These are phyloP conservation scores for Lasiodiplodia theobromae DNA, from an alignment of 2,329 filamentous ascomycete genomes.

Conservation along the genomic window DNA sequence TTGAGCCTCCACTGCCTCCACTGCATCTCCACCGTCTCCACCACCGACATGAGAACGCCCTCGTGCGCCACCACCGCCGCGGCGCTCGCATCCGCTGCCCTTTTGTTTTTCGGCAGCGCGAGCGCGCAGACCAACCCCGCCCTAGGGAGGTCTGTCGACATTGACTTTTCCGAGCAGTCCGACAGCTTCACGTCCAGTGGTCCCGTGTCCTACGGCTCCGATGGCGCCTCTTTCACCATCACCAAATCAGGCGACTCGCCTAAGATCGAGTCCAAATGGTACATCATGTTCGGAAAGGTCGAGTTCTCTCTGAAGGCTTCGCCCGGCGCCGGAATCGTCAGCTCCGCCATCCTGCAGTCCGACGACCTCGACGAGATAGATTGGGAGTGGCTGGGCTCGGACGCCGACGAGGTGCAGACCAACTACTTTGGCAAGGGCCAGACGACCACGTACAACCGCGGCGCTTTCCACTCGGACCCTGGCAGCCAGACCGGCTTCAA, in stretches of 20 bases:
- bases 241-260: slow-evolving; percentile 80
- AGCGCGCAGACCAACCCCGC: slow-evolving; percentile 69
- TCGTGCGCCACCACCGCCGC: slow-evolving; percentile 45
- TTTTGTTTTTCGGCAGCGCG: slow-evolving; percentile 48
- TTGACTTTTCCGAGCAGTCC: slow-evolving; percentile 82
- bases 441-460: slow-evolving; percentile 85
- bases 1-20: background rate
- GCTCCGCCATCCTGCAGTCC: slow-evolving; percentile 87
- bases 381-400: slow-evolving; percentile 91
- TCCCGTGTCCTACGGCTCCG: slow-evolving; percentile 73
- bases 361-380: slow-evolving; percentile 96
- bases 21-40: background rate
- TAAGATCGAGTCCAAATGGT: slow-evolving; percentile 87
- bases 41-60: slow-evolving; percentile 40
- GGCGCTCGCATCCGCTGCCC: slow-evolving; percentile 49
- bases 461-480: slow-evolving; percentile 74
- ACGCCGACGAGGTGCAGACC: slow-evolving; percentile 80
- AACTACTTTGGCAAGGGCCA: slow-evolving; percentile 98
- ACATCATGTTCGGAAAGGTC: slow-evolving; percentile 98
- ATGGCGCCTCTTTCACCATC: slow-evolving; percentile 85
- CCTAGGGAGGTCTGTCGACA: slow-evolving; percentile 79
- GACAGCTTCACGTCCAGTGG: slow-evolving; percentile 78
- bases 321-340: slow-evolving; percentile 89
- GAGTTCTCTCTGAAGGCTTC: slow-evolving; percentile 86
- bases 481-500: slow-evolving; percentile 78